Evolutionary conservation across 306 rosid genomes (phyloP).

Genomic region (Casuarina cunninghamiana): DNA sequence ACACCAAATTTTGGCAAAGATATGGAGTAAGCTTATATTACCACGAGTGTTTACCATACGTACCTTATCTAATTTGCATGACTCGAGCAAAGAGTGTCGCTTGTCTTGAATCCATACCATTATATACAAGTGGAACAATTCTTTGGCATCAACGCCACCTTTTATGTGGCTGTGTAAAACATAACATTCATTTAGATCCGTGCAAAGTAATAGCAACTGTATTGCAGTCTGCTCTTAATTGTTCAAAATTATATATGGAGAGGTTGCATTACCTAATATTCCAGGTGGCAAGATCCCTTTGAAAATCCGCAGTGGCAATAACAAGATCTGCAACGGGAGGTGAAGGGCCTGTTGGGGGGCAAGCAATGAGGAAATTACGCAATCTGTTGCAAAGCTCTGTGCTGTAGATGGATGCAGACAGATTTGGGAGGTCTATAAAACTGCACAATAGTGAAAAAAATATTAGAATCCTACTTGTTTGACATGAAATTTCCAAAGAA

Average conservation of each 20-base stretch:
- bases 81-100: constrained; percentile 80
- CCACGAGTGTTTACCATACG: constrained; percentile 9
- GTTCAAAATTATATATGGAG: not conserved
- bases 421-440: constrained; percentile 92
- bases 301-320: constrained; percentile 92
- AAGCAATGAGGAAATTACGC: constrained; percentile 87
- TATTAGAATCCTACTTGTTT: constrained; percentile 29
- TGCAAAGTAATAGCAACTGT: not conserved
- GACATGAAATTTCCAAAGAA: constrained; percentile 25
- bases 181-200: constrained; percentile 17
- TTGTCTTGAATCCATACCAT: constrained; percentile 92
- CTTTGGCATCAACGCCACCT: constrained; percentile 98
- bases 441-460: constrained; percentile 42
- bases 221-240: not conserved
- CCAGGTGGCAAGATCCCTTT: constrained; percentile 81
- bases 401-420: constrained; percentile 92
- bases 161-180: constrained; percentile 62
- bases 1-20: constrained; percentile 9
- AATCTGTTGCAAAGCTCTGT: constrained; percentile 81
- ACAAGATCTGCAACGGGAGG: constrained; percentile 90
- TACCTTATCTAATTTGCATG: constrained; percentile 96
- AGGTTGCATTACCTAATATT: constrained; percentile 52
- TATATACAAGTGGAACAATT: constrained; percentile 88
- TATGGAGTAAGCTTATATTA: constrained; percentile 7
- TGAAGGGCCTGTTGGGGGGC: constrained; percentile 87